Evolutionary conservation across 1,284 basidiomycete species (phyloP).

Genomic region (Bondarzewia mesenterica): DNA sequence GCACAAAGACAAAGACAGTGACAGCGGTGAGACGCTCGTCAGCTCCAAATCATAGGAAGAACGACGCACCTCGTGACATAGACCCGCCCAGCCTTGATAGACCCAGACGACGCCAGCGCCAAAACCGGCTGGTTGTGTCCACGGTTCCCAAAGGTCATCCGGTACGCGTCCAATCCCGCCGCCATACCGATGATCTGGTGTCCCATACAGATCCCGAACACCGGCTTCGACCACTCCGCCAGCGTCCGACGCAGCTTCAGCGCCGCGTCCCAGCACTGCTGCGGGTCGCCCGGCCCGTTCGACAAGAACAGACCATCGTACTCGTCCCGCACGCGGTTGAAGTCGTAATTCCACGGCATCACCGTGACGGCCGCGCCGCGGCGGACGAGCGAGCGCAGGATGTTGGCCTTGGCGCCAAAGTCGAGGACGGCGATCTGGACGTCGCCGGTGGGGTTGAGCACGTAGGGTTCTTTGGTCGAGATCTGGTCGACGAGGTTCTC

Average conservation of each 20-base stretch:
- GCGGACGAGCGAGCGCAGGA: slow-evolving; percentile 85
- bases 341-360: slow-evolving; percentile 95
- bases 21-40: not conserved
- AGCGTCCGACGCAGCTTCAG: slow-evolving; percentile 76
- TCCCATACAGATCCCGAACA: slow-evolving; percentile 99
- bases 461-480: slow-evolving; percentile 82
- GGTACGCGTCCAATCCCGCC: slow-evolving; percentile 91
- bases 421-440: slow-evolving; percentile 94
- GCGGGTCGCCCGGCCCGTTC: slow-evolving; percentile 95
- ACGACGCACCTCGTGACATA: slow-evolving; percentile 84
- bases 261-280: slow-evolving; percentile 83
- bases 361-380: slow-evolving; percentile 91
- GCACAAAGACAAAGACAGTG: slow-evolving; percentile 1
- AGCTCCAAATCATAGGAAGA: not conserved
- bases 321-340: slow-evolving; percentile 83
- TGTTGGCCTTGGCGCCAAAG: slow-evolving; percentile 98
- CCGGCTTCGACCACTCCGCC: slow-evolving; percentile 83
- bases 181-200: slow-evolving; percentile 97
- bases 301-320: slow-evolving; percentile 95
- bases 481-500: slow-evolving; percentile 94
- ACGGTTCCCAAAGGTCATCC: slow-evolving; percentile 97
- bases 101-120: slow-evolving; percentile 83
- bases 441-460: slow-evolving; percentile 81
- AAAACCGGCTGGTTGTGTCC: slow-evolving; percentile 99
- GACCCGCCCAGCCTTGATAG: slow-evolving; percentile 90